Percentiles rank a stretch among this genome's conserved stretches.
Conservation (phyloP, 495 filamentous ascomycete genomes). For the Penicillium argentinense region DNA sequence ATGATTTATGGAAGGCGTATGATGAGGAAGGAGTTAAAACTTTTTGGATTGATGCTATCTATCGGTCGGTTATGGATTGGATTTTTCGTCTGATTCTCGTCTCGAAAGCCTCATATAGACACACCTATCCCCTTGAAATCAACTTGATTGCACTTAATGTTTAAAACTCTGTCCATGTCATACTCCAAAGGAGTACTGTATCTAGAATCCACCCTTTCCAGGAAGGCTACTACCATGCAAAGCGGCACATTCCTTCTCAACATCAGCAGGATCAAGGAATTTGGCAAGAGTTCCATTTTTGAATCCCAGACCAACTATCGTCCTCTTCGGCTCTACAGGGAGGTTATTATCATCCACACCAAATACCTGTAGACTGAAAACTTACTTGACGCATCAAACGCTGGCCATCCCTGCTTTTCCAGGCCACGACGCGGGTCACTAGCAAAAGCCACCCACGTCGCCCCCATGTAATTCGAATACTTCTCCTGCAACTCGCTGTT, state of each 20-base stretch:
- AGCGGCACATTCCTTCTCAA: conserved; percentile 4
- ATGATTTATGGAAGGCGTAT: conserved; percentile 2
- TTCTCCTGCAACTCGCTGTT: conserved; percentile 26
- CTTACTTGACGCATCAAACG: conserved; percentile 28
- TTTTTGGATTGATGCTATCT: conserved; percentile 3
- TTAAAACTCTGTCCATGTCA: too few species aligned
- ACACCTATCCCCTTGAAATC: too few species aligned
- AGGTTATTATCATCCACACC: not conserved
- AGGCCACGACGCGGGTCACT: conserved; percentile 47
- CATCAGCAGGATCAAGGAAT: not conserved
- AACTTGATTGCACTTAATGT: too few species aligned
- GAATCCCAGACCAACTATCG: conserved; percentile 7
- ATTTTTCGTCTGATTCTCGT: conserved; percentile 11
- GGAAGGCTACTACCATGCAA: not conserved
- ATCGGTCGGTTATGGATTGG: conserved; percentile 11
- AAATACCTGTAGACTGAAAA: not conserved
- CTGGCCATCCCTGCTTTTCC: conserved; percentile 39
- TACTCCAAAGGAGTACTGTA: not conserved
- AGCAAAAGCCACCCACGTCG: conserved; percentile 52
- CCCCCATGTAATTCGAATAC: conserved; percentile 39
- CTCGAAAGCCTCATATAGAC: not conserved
- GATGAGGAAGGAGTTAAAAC: not conserved
- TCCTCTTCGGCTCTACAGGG: conserved; percentile 1
- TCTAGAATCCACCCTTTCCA: not conserved
- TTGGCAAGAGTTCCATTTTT: not conserved